These are phyloP conservation scores for Melampsora abietis-canadensis DNA, from an alignment of 1,284 basidiomycete genomes.

Conservation along the genomic window DNA sequence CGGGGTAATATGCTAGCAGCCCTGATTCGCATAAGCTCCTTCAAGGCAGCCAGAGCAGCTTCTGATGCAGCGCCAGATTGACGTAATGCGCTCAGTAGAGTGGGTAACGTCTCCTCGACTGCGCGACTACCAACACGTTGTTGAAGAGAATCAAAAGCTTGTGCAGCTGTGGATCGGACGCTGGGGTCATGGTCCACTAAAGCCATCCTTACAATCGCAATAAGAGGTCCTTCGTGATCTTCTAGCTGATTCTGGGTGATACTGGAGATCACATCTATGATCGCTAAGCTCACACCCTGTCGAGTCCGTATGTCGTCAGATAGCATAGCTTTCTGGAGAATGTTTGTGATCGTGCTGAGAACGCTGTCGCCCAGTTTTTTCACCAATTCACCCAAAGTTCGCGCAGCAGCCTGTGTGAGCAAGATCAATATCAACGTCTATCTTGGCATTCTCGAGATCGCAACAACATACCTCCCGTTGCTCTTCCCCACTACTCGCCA, in stretches of 20 bases:
- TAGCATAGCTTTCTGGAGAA: constrained; percentile 61
- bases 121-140: constrained; percentile 83
- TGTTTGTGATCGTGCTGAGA: constrained; percentile 75
- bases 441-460: background rate
- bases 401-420: constrained; percentile 59
- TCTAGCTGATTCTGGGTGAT: constrained; percentile 81
- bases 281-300: constrained; percentile 80
- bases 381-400: constrained; percentile 82
- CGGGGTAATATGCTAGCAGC: constrained; percentile 94
- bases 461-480: constrained; percentile 23
- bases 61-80: constrained; percentile 85
- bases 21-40: constrained; percentile 76
- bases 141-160: constrained; percentile 89
- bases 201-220: constrained; percentile 75
- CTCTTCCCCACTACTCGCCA: constrained; percentile 41
- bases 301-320: constrained; percentile 72
- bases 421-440: background rate
- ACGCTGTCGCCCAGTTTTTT: constrained; percentile 95
- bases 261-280: constrained; percentile 86
- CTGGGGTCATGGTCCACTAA: constrained; percentile 81
- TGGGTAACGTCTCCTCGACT: constrained; percentile 95
- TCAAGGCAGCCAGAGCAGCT: constrained; percentile 83
- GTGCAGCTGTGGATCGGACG: constrained; percentile 88
- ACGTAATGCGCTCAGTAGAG: constrained; percentile 83
- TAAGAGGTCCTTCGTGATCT: constrained; percentile 84